Percentiles rank a stretch among this genome's conserved stretches.
phyloP scores from a whole-genome alignment of 371 early-diverging fungal species.

The Umbelopsis sp. region DNA sequence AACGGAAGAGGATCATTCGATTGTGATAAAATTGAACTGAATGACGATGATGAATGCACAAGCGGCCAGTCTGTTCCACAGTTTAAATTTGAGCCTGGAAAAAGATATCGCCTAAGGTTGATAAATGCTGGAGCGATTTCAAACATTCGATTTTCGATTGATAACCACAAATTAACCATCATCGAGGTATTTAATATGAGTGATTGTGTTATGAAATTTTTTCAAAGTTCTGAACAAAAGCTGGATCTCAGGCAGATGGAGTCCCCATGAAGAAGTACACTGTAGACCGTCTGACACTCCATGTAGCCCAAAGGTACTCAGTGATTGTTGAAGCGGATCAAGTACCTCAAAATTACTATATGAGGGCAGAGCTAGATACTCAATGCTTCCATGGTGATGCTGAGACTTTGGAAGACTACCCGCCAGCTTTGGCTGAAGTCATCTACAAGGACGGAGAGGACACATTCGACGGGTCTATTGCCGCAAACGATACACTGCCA shows the following conservation, averaged over 20 bases:
- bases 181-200: conserved; percentile 30
- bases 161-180: conserved; percentile 38
- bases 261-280: conserved; percentile 30
- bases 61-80: not conserved
- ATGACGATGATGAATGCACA: conserved; percentile 16
- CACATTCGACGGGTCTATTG: not conserved
- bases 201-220: no score
- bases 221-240: no score
- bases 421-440: conserved; percentile 3
- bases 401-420: conserved; percentile 20
- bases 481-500: not conserved
- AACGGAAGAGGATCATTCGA: conserved; percentile 36
- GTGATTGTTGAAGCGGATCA: conserved; percentile 42
- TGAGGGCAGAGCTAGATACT: conserved; percentile 35
- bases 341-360: conserved; percentile 31
- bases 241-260: conserved; percentile 36
- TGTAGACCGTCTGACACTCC: conserved; percentile 36
- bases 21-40: conserved; percentile 31
- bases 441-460: not conserved
- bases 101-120: conserved; percentile 41
- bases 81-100: conserved; percentile 21
- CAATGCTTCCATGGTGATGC: conserved; percentile 20
- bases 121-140: conserved; percentile 42
- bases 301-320: conserved; percentile 46
- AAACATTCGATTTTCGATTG: conserved; percentile 37